Evolutionary conservation across 164 flowering plant species (phyloP).

Genomic region (Magnolia changhungtana): DNA sequence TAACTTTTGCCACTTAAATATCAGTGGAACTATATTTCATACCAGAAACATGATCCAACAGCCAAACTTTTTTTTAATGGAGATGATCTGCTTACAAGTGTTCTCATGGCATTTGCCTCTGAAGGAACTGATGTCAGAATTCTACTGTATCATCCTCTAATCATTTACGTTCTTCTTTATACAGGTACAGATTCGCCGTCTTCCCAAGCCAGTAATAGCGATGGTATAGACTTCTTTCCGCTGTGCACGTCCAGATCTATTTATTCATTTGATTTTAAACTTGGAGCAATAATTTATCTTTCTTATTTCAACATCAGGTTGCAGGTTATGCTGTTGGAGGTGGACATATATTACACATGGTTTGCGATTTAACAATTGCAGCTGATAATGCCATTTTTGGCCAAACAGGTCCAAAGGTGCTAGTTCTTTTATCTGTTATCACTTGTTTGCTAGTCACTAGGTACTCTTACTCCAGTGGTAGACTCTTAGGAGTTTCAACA

Average conservation of each 20-base stretch:
- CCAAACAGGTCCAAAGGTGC: slow-evolving; percentile 95
- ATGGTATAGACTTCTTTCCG: slow-evolving; percentile 53
- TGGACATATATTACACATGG: slow-evolving; percentile 93
- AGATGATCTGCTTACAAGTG: not conserved
- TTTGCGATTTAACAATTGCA: slow-evolving; percentile 94
- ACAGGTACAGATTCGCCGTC: slow-evolving; percentile 90
- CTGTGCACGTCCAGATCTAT: not conserved
- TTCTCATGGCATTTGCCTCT: not conserved
- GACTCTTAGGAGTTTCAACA: no score
- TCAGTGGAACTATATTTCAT: not conserved
- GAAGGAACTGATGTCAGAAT: not conserved
- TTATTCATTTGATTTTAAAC: not conserved
- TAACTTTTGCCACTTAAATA: no score
- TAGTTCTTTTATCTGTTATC: slow-evolving; percentile 2
- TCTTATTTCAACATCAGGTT: slow-evolving; percentile 45
- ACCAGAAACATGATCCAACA: not conserved
- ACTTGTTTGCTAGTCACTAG: not conserved
- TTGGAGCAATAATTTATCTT: not conserved
- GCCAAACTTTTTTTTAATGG: not conserved
- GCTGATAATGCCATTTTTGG: slow-evolving; percentile 92
- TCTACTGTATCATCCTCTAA: not conserved
- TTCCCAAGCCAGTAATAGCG: slow-evolving; percentile 96
- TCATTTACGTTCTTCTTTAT: not conserved
- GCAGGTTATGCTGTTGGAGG: slow-evolving; percentile 99
- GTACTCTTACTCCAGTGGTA: not conserved